Base-by-base conservation (phyloP, 257 asterid species). In the Datura wrightii region DNA sequence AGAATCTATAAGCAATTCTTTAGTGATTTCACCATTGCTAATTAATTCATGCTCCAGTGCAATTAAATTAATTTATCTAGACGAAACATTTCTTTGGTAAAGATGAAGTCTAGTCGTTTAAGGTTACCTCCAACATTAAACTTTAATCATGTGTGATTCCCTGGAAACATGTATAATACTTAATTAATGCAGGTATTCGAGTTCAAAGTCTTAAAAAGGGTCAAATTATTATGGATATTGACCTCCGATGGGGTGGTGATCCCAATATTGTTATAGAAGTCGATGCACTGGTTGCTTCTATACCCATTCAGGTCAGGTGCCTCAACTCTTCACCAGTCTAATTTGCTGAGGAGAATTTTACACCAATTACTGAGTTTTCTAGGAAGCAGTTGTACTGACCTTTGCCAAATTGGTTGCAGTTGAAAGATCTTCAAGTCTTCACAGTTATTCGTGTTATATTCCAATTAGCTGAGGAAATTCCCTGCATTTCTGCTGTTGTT, bases 181-280 rank as follows among this genome's bases (percentile, higher is more conserved):
- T 71, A 39, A 88, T 66, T 69, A 84, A 79, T 89, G 90, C 92
- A 97, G 99, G 99, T 82, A 94, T 97, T 86, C 98, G 98, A 78
- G 99, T 97, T 89, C 99, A 97, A 93, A 97, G 93, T 88, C 97
- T 97, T 79, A 97, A 95, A 87, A 92, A 94, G 85, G 99, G 99
- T 82, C 99, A 97, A 89, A 95, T 97, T 83, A 97, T 97, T 8
- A 97, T 97, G 99, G 99, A 97, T 87, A 95, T 97, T 84, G 99
- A 97, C 90, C 92, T 97, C 46, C 92, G 99, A 46, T 97, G 98
- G 98, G 99, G 99, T 80, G 99, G 99, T 86, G 98, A 97, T 90
- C 99, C 99, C 18, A 97, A 90, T 90, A 97, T 97, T 82, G 79
- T 97, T 85, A 87, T 97, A 90, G 98, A 93, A 82, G 98, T 92